Evolutionary conservation across 1,284 basidiomycete genomes (phyloP).

Genomic region (Ceratobasidium sp.): DNA sequence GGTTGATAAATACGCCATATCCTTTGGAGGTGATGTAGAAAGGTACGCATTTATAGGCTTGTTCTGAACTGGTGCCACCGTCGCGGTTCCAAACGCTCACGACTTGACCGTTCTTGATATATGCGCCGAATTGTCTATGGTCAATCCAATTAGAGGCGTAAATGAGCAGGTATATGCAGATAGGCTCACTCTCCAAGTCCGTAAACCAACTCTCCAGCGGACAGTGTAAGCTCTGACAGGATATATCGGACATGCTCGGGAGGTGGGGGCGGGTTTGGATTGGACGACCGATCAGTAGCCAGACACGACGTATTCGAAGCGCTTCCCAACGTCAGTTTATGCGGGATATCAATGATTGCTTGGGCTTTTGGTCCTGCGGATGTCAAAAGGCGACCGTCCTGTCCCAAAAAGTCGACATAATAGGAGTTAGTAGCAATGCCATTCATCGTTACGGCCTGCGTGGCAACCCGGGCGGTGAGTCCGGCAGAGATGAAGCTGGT

Average conservation of each 20-base stretch:
- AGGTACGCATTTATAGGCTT: constrained; percentile 79
- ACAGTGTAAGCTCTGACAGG: constrained; percentile 72
- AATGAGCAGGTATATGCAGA: not conserved
- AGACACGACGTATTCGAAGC: constrained; percentile 71
- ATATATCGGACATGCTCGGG: constrained; percentile 67
- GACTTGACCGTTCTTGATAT: constrained; percentile 78
- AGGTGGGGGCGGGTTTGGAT: constrained; percentile 61
- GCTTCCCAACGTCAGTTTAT: constrained; percentile 67
- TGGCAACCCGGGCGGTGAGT: constrained; percentile 58
- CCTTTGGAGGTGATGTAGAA: constrained; percentile 75
- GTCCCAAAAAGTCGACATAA: constrained; percentile 46
- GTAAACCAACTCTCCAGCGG: constrained; percentile 76
- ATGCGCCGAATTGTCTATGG: constrained; percentile 70
- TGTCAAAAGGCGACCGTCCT: constrained; percentile 50
- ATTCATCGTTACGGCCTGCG: constrained; percentile 50
- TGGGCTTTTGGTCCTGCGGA: constrained; percentile 70
- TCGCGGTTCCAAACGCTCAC: constrained; percentile 78
- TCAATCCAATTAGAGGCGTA: constrained; percentile 46
- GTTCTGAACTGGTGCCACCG: constrained; percentile 68
- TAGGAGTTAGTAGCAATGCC: constrained; percentile 49
- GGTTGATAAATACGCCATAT: constrained; percentile 80
- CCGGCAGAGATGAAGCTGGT: constrained; percentile 58
- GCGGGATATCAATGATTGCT: constrained; percentile 71
- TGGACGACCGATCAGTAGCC: constrained; percentile 66
- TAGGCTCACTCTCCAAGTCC: constrained; percentile 63